Base-by-base conservation (phyloP, 2,329 filamentous ascomycete species). In the Penicillium oxalicum region DNA sequence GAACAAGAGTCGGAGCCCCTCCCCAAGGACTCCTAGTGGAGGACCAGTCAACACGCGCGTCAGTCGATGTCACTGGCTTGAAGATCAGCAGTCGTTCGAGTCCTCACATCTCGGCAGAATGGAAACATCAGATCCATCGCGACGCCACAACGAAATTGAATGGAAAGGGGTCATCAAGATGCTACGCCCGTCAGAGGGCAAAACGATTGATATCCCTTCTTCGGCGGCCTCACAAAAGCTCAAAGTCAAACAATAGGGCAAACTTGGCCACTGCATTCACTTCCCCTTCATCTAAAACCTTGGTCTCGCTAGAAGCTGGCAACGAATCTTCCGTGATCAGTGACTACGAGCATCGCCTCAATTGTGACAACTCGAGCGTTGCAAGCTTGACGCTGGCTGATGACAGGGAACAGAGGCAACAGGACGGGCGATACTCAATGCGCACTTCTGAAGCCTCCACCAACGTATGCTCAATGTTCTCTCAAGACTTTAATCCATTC, bases 381-480 rank as follows among this genome's bases (percentile, higher is more conserved):
- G 42, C 32, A 29, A 29, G 25, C 24, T 27, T 40, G 25, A 29
- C 43, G 13, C 53, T 60, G 39, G 53, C 56, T 24, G 61, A 67
- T 53, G 63, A 68, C 49, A 58, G 69, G 61, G 64, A 65, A 51
- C 55, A 54, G 45, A 53, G 50, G 42, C 50, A 59, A 29, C 44
- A 61, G 54, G 52, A 62, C 52, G 53, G 60, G 45, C 58, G 54
- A 58, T 58, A 55, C 52, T 60, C 60, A 47, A 58, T 55, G 39
- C 59, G 50, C 50, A 61, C 54, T 40, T 58, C 59, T n/a, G 58
- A 70, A 62, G 62, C 64, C 48, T 61, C 62, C 47, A 53, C 60
- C 49, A 54, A 65, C 47, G 62, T 67, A 49, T 64, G 58, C 54
- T 65, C 65, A 61, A 70, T 71, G 67, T 62, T 66, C 58, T 58